These are phyloP conservation scores for Didymella lethalis DNA, from an alignment of 2,329 filamentous ascomycete genomes.

Conservation along the genomic window DNA sequence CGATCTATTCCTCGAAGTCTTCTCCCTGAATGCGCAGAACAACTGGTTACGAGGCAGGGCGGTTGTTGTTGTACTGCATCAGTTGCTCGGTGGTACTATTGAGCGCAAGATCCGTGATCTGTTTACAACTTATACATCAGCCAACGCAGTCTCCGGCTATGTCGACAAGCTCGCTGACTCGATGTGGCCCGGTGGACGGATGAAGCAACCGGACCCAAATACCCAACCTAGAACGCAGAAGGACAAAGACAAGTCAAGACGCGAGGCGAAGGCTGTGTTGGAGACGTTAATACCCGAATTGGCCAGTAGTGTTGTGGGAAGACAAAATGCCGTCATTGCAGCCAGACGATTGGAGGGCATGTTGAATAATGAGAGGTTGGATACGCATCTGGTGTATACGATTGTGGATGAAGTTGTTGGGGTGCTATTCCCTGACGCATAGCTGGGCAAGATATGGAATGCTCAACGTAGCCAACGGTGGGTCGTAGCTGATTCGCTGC, in stretches of 20 bases:
- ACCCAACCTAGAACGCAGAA: conserved; percentile 66
- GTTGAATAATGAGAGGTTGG: conserved; percentile 88
- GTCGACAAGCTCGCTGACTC: conserved; percentile 74
- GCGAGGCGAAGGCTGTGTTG: conserved; percentile 87
- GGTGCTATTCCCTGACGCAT: conserved; percentile 53
- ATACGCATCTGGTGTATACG: conserved; percentile 64
- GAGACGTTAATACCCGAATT: conserved; percentile 90
- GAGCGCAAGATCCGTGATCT: conserved; percentile 93
- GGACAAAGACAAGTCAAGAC: conserved; percentile 81
- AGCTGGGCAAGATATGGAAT: not conserved
- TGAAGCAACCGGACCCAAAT: conserved; percentile 52
- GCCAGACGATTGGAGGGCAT: conserved; percentile 88
- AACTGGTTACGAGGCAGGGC: conserved; percentile 97
- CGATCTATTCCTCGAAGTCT: conserved; percentile 94
- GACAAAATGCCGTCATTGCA: conserved; percentile 88
- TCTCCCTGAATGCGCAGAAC: conserved; percentile 92
- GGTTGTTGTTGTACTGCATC: conserved; percentile 94
- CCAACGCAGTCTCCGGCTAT: conserved; percentile 80
- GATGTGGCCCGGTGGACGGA: conserved; percentile 79
- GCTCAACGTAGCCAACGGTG: no score
- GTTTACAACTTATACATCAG: conserved; percentile 74
- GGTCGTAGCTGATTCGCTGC: no score
- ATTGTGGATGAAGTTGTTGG: conserved; percentile 58
- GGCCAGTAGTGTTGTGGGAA: conserved; percentile 90
- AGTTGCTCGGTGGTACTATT: conserved; percentile 93